These are phyloP conservation scores for Parathielavia appendiculata DNA, from an alignment of 495 filamentous ascomycete species.

Conservation along the genomic window DNA sequence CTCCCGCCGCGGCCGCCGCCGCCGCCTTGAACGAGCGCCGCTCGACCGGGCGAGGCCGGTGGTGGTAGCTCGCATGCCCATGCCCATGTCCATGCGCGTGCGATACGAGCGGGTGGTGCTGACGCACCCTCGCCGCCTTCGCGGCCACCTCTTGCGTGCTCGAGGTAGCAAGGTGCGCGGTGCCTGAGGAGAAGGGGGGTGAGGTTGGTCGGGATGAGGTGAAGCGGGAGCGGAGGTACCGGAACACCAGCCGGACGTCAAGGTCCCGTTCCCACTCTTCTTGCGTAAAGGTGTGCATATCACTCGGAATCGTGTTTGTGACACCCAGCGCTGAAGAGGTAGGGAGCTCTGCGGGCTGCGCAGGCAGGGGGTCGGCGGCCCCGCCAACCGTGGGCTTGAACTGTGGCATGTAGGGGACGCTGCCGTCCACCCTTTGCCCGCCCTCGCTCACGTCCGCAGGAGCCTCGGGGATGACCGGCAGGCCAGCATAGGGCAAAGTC, in stretches of 20 bases:
- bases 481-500: conserved; percentile 51
- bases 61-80: conserved; percentile 21
- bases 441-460: conserved; percentile 28
- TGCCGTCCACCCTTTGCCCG: conserved; percentile 20
- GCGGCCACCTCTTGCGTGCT: conserved; percentile 62
- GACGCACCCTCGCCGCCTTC: conserved; percentile 74
- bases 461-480: conserved; percentile 50
- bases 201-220: conserved; percentile 33
- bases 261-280: conserved; percentile 88
- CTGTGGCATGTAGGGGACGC: conserved; percentile 32
- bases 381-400: conserved; percentile 48
- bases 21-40: conserved; percentile 49
- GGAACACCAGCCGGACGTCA: conserved; percentile 82
- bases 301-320: conserved; percentile 11
- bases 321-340: conserved; percentile 12
- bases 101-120: conserved; percentile 77
- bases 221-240: conserved; percentile 75
- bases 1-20: conserved; percentile 17
- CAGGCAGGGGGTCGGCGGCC: conserved; percentile 29
- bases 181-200: conserved; percentile 36
- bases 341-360: conserved; percentile 17
- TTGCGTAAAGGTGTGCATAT: conserved; percentile 39
- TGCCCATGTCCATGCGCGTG: conserved; percentile 30
- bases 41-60: conserved; percentile 46
- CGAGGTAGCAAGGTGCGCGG: conserved; percentile 43